Evolutionary conservation across 139 green algal species (phyloP), one percentile per base, ranked within the genome.

Genomic region (Eudorina sp.): DNA sequence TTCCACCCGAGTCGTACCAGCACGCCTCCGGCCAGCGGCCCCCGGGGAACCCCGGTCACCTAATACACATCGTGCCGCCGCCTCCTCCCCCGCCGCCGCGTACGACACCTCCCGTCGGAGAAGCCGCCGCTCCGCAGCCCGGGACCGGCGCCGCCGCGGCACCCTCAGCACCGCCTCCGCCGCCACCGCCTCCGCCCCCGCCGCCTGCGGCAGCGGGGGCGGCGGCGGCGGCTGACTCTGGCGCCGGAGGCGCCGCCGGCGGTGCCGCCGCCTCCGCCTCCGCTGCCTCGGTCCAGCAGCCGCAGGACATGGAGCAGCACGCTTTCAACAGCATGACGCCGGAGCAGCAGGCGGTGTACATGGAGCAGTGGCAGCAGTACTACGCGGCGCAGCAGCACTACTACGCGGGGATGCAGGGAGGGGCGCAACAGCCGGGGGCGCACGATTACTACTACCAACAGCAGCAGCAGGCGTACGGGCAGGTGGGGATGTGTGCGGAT

Each of bases 331-430:
- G 34, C 27, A 88, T 94, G 84, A 89, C 88, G 7, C 74, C 89
- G 8, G 90, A 92, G 38, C 92, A 94, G 88, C 91, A 94, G 84
- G 88, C 88, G 27, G 74, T 85, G 1, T 91, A 90, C 87, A 91
- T 92, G 90, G 79, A 91, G 85, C 92, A 94, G 88, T 94, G 90
- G 85, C 81, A 91, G 66, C 84, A 92, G 41, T 91, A 89, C 66
- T 79, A 84, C 46, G 79, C 87, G 76, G 79, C 90, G 60, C 85
- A 76, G 27, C 80, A 89, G 48, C 64, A 90, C 66, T 92, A 89
- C 74, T 80, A 91, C 48, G 69, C 92, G 53, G 84, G 84, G 66
- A 41, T 73, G 64, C 85, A 92, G 64, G 53, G 31, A 36, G 13
- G 40, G 40, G 70, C 2, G 13, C 78, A 93, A 51, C 83, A 88